phyloP scores from a whole-genome alignment of 73 alveolate genomes.

The Tetrahymena thermophila region DNA sequence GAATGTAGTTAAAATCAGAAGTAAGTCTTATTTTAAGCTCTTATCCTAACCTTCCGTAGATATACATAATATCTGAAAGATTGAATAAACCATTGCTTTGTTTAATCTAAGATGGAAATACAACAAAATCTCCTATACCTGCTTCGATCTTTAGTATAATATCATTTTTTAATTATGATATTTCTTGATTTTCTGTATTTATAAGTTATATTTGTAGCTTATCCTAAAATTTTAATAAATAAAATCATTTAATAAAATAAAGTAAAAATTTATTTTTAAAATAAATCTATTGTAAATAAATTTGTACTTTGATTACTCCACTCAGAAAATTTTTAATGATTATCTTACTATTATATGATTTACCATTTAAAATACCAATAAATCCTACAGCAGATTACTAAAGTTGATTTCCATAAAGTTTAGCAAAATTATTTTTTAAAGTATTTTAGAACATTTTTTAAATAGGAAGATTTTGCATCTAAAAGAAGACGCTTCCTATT shows the following conservation, averaged over 20 bases:
- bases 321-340: neutral
- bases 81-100: neutral
- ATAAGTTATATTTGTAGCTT: too few species aligned
- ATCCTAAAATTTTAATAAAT: neutral
- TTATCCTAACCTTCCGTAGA: neutral
- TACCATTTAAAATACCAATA: neutral
- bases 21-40: neutral
- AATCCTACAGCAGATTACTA: neutral
- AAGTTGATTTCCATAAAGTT: neutral
- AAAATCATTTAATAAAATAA: too few species aligned
- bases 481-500: neutral
- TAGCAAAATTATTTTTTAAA: neutral
- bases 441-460: too few species aligned
- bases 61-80: neutral
- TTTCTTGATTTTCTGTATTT: neutral
- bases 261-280: too few species aligned
- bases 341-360: too few species aligned
- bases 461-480: neutral
- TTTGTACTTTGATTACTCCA: neutral
- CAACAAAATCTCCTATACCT: neutral
- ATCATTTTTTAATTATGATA: neutral
- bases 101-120: neutral
- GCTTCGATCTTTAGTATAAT: neutral
- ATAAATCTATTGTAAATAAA: too few species aligned
- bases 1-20: neutral